phyloP scores from a whole-genome alignment of 306 rosid species.

The Castanea sativa region DNA sequence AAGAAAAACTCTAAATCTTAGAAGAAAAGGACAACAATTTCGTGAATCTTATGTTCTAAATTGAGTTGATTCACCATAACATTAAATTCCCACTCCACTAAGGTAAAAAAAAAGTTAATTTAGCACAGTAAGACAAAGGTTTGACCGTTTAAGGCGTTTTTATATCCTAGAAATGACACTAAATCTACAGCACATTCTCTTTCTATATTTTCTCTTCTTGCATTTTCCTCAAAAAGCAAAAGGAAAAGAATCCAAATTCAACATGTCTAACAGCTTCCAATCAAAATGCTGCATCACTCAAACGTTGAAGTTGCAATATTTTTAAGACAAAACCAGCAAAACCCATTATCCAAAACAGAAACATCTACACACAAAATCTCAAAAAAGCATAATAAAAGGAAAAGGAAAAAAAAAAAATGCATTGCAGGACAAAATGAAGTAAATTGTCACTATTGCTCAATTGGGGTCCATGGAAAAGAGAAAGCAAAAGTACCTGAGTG shows the following conservation, averaged over 20 bases:
- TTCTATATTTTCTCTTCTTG: not conserved
- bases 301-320: not conserved
- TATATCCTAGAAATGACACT: not conserved
- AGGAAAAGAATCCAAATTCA: not conserved
- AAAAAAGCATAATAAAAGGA: not conserved
- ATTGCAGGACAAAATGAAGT: constrained; percentile 3
- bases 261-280: constrained; percentile 20
- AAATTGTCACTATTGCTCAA: not conserved
- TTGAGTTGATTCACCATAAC: not conserved
- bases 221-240: constrained; percentile 19
- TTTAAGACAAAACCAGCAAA: not conserved
- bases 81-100: too few relatives aligned
- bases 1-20: not conserved
- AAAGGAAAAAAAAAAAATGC: not conserved
- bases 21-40: not conserved
- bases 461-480: constrained; percentile 19
- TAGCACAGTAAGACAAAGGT: not conserved
- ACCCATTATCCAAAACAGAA: not conserved
- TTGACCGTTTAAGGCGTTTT: not conserved
- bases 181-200: constrained; percentile 9
- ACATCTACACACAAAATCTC: not conserved
- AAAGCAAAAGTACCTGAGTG: constrained; percentile 39
- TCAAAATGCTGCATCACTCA: constrained; percentile 14
- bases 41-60: constrained; percentile 17
- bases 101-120: not conserved